phyloP scores from a whole-genome alignment of 805 yeast genomes.

The Spathaspora passalidarum region DNA sequence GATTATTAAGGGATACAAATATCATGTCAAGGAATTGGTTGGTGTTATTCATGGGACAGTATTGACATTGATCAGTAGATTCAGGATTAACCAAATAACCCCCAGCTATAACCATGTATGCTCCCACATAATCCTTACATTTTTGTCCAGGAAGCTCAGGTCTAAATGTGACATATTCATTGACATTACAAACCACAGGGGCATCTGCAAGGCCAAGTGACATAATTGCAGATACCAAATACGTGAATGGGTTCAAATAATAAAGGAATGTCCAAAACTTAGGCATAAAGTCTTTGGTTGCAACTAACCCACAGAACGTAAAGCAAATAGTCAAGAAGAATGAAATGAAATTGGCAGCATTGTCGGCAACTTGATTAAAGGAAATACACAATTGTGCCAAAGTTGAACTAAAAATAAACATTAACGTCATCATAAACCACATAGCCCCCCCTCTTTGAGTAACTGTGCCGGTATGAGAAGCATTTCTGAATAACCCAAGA shows the following conservation, averaged over 20 bases:
- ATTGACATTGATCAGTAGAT: conserved; percentile 19
- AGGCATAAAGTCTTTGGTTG: conserved; percentile 49
- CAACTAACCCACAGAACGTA: conserved; percentile 78
- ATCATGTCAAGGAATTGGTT: conserved; percentile 25
- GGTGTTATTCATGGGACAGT: conserved; percentile 23
- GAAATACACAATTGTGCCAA: conserved; percentile 60
- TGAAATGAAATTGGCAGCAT: conserved; percentile 61
- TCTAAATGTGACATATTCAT: conserved; percentile 20
- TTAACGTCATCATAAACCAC: conserved; percentile 41
- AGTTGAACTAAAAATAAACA: conserved; percentile 54
- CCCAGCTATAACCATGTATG: conserved; percentile 23
- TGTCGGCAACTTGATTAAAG: conserved; percentile 54
- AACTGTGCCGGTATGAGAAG: conserved; percentile 17
- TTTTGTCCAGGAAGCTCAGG: conserved; percentile 20
- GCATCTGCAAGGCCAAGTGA: conserved; percentile 27
- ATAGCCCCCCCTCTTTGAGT: conserved; percentile 57
- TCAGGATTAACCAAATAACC: conserved; percentile 16
- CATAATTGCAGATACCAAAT: conserved; percentile 28
- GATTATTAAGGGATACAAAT: conserved; percentile 16
- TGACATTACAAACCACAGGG: conserved; percentile 19
- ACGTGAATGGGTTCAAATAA: conserved; percentile 33
- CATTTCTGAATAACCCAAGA: conserved; percentile 23
- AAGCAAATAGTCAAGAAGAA: conserved; percentile 60
- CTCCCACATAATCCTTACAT: conserved; percentile 24
- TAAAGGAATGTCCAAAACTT: conserved; percentile 57